A percentile compares a stretch with the other conserved stretches of the same genome.
Evolutionary conservation across 1,284 basidiomycete genomes (phyloP).

Genomic region (Trichosporon coremiiforme): DNA sequence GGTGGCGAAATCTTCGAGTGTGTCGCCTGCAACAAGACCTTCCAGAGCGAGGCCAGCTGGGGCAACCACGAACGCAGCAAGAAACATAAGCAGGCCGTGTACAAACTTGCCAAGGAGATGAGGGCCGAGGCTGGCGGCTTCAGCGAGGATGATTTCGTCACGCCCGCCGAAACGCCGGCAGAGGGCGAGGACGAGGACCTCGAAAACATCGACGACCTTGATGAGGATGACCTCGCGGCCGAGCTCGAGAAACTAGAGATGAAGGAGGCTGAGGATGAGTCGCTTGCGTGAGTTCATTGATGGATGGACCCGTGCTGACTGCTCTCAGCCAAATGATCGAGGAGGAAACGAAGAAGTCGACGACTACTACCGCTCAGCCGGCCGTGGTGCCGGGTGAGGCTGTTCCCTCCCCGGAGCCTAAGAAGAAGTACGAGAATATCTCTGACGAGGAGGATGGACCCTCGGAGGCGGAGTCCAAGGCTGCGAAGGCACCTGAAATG

Average conservation of each 20-base stretch:
- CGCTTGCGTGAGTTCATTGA: slow-evolving; percentile 27
- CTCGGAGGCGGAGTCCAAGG: slow-evolving; percentile 18
- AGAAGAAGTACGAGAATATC: not conserved
- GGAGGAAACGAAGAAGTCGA: slow-evolving; percentile 28
- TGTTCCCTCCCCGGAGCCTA: not conserved
- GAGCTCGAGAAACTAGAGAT: slow-evolving; percentile 32
- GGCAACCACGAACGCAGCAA: slow-evolving; percentile 94
- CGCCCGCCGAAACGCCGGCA: slow-evolving; percentile 31
- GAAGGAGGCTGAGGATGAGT: slow-evolving; percentile 26
- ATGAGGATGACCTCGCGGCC: slow-evolving; percentile 26
- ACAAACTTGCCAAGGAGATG: slow-evolving; percentile 74
- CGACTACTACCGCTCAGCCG: slow-evolving; percentile 28
- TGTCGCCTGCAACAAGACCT: slow-evolving; percentile 89
- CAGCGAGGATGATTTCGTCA: slow-evolving; percentile 30
- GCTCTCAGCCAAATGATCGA: not conserved
- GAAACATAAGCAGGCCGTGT: slow-evolving; percentile 89
- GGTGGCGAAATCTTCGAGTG: slow-evolving; percentile 71
- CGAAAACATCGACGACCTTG: slow-evolving; percentile 24
- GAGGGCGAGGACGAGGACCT: slow-evolving; percentile 36
- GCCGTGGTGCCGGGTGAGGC: slow-evolving; percentile 30
- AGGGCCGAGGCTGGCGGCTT: slow-evolving; percentile 30
- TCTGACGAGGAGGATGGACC: slow-evolving; percentile 22
- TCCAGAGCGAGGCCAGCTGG: slow-evolving; percentile 92
- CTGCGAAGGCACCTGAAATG: slow-evolving; percentile 51
- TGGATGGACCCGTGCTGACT: not conserved